Conservation (phyloP, 163 green algal species). For the Trebouxia gelatinosa region DNA sequence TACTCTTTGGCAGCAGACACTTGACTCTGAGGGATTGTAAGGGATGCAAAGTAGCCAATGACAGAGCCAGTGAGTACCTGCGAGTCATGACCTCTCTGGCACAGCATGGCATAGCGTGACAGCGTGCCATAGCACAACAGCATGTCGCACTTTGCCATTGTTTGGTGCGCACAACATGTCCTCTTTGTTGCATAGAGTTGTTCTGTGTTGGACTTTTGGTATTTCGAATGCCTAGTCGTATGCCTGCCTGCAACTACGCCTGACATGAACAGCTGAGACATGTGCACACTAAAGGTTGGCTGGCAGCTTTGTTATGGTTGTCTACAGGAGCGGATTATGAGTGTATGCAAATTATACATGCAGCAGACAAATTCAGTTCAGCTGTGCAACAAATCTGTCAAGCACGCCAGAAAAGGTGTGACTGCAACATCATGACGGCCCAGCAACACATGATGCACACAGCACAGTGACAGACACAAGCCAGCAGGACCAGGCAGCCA, state of each 20-base stretch:
- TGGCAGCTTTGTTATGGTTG: too few species aligned
- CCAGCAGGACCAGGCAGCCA: not conserved
- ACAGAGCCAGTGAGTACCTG: slow-evolving; percentile 21
- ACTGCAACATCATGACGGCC: not conserved
- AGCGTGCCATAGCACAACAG: not conserved
- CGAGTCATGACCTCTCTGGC: not conserved
- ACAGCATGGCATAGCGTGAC: not conserved
- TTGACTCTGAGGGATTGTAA: not conserved
- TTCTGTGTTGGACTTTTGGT: too few species aligned
- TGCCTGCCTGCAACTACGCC: too few species aligned
- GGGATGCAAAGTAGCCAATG: not conserved
- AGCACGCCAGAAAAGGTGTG: too few species aligned
- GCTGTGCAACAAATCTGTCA: too few species aligned
- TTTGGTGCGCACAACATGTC: not conserved
- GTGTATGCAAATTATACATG: too few species aligned
- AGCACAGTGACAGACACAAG: not conserved
- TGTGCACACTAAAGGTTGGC: too few species aligned
- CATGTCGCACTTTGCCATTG: not conserved
- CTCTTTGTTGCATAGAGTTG: not conserved
- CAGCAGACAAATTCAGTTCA: too few species aligned
- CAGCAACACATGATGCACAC: not conserved
- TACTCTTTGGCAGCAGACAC: not conserved
- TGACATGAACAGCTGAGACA: too few species aligned
- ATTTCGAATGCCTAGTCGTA: too few species aligned
- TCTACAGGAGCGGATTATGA: too few species aligned